Evolutionary conservation across 2,329 filamentous ascomycete genomes (phyloP), one percentile per base, ranked within the genome.

Genomic region (Plectosphaerella plurivora): DNA sequence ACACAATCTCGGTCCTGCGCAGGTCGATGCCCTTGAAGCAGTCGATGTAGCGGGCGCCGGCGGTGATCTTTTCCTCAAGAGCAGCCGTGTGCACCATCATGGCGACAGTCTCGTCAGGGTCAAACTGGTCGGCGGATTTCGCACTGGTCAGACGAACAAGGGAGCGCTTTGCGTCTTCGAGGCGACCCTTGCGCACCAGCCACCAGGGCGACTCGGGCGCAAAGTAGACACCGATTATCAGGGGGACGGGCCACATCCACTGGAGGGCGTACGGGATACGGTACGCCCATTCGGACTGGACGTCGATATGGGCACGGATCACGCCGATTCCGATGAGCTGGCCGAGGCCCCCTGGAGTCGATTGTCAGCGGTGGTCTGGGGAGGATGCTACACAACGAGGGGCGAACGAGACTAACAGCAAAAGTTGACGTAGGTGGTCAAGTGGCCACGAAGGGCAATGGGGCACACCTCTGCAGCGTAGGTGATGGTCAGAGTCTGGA

Each of bases 41-140:
- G 68, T 96, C 91, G 60, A 81, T 70, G 68, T 94, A 96, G 50
- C 78, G 84, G 6, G 88, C 83, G 28, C 90, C 90, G 7, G 74
- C 72, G 4, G 88, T 91, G 50, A 91, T 88, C 68, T 81, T 79
- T 63, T 89, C 79, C 66, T 96, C 91, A 11, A 95, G 74, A 0
- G 87, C 87, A 1, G 88, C 92, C 1, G 91, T 96, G 65, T 95
- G 89, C 1, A 91, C 83, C 88, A 96, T 96, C 89, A 96, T 95
- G 61, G 89, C 86, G 48, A 96, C 77, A 0, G 89, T 94, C 70
- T 94, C 89, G 56, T 95, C 88, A 11, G 88, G 82, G 62, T 95
- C 82, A 60, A 94, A 92, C 55, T 87, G 80, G 1, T 83, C 86
- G 55, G 90, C 85, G 51, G 75, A 74, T 57, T 83, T 73, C 14